A percentile compares a stretch with the other conserved stretches of the same genome.
These are phyloP conservation scores for Cyberlindnera xishuangbannaensis DNA, from an alignment of 805 yeast genomes.

Conservation along the genomic window DNA sequence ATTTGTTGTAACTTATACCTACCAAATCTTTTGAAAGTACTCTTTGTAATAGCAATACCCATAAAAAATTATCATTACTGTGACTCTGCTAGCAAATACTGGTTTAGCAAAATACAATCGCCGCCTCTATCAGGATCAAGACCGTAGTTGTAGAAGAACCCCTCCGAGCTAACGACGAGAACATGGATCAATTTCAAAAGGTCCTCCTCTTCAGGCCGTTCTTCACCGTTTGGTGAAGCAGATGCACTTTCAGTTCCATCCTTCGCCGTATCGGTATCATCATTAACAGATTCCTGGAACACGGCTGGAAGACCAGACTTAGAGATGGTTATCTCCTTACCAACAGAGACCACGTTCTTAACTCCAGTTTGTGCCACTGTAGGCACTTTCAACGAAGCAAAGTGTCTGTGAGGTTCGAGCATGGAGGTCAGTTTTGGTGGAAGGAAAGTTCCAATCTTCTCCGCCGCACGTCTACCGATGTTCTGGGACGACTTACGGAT, in stretches of 20 bases:
- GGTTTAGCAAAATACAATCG: slow-evolving; percentile 76
- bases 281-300: slow-evolving; percentile 16
- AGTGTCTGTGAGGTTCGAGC: slow-evolving; percentile 85
- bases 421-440: slow-evolving; percentile 78
- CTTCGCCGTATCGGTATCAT: too few species aligned
- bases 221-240: too few species aligned
- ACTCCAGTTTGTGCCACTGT: slow-evolving; percentile 47
- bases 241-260: too few species aligned
- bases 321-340: slow-evolving; percentile 24
- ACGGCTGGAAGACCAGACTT: slow-evolving; percentile 21
- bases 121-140: slow-evolving; percentile 89
- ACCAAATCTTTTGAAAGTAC: too few species aligned
- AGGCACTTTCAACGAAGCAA: slow-evolving; percentile 80
- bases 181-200: slow-evolving; percentile 36
- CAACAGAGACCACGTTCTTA: slow-evolving; percentile 45
- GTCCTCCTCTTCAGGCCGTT: slow-evolving; percentile 21
- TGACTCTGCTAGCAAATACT: slow-evolving; percentile 48
- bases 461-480: slow-evolving; percentile 77
- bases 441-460: slow-evolving; percentile 79
- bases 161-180: slow-evolving; percentile 75
- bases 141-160: slow-evolving; percentile 74
- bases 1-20: too few species aligned
- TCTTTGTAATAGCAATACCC: too few species aligned
- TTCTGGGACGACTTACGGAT: slow-evolving; percentile 74
- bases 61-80: too few species aligned